Percentiles rank a stretch among this genome's conserved stretches.
Conservation (phyloP, 129 eudicot species). For the Lactuca sativa region DNA sequence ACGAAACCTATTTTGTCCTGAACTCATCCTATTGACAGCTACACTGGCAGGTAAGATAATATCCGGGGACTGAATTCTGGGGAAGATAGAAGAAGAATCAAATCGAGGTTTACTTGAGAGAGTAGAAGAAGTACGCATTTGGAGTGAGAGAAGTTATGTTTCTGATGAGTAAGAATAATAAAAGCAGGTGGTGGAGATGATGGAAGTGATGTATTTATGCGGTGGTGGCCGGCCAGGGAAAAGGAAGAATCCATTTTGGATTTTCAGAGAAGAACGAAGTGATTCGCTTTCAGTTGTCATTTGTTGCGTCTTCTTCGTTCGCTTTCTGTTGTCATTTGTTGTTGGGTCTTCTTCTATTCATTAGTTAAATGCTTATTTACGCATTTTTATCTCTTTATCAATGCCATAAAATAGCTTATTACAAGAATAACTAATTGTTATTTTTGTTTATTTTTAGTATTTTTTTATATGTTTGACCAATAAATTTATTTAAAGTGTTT, state of each 20-base stretch:
- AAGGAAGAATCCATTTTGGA: slow-evolving; percentile 20
- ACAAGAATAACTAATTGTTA: too few relatives aligned
- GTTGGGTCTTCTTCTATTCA: slow-evolving; percentile 7
- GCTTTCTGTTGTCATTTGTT: slow-evolving; percentile 24
- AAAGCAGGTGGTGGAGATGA: background rate
- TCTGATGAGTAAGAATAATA: background rate
- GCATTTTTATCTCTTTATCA: too few relatives aligned
- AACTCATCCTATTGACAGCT: slow-evolving; percentile 1
- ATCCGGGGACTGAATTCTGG: slow-evolving; percentile 11
- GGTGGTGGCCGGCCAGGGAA: slow-evolving; percentile 27
- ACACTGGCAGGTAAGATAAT: slow-evolving; percentile 10
- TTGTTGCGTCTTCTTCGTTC: slow-evolving; percentile 23
- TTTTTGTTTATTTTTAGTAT: too few relatives aligned
- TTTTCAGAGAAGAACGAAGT: slow-evolving; percentile 19
- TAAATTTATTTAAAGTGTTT: too few relatives aligned
- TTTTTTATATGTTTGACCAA: too few relatives aligned
- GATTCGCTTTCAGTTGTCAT: slow-evolving; percentile 25
- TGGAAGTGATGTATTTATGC: slow-evolving; percentile 16
- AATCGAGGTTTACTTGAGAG: slow-evolving; percentile 27
- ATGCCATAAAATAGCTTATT: too few relatives aligned
- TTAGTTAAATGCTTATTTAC: background rate
- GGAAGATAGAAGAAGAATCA: slow-evolving; percentile 4
- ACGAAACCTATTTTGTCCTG: slow-evolving; percentile 9
- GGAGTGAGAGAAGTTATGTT: slow-evolving; percentile 1
- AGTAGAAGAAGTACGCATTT: slow-evolving; percentile 42